Evolutionary conservation across 1,139 yeast species (phyloP).

Genomic region (Taphrina sp.): DNA sequence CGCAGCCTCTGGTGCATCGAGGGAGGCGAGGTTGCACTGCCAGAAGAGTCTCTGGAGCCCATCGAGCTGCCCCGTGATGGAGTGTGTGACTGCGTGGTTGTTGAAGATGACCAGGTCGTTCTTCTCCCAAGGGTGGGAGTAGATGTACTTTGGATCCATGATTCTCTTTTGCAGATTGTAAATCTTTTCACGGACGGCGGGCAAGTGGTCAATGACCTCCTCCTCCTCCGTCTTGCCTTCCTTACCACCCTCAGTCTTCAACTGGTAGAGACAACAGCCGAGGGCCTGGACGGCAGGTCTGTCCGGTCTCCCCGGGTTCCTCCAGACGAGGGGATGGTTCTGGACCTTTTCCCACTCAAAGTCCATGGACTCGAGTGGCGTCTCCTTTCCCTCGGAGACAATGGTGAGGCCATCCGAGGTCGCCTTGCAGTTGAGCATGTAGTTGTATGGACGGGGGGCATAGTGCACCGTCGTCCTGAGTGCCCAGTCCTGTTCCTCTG

Average conservation of each 20-base stretch:
- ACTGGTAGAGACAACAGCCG: conserved; percentile 74
- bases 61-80: conserved; percentile 83
- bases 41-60: conserved; percentile 83
- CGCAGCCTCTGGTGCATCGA: conserved; percentile 55
- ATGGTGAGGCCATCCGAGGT: conserved; percentile 82
- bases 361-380: conserved; percentile 65
- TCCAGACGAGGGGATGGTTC: conserved; percentile 82
- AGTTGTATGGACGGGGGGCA: conserved; percentile 89
- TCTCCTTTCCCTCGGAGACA: conserved; percentile 75
- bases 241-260: conserved; percentile 48
- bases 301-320: conserved; percentile 74
- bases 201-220: conserved; percentile 61
- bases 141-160: conserved; percentile 67
- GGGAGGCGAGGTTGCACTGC: conserved; percentile 87
- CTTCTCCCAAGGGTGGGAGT: conserved; percentile 76
- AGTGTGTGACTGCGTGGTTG: conserved; percentile 86
- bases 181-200: conserved; percentile 67
- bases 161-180: conserved; percentile 79
- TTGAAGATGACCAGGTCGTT: conserved; percentile 83
- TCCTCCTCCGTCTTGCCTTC: conserved; percentile 46
- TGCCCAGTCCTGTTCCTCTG: conserved; percentile 70
- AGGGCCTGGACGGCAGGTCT: conserved; percentile 80
- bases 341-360: conserved; percentile 79
- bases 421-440: conserved; percentile 74
- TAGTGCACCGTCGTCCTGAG: conserved; percentile 73